Conservation (phyloP, 2,329 filamentous ascomycete genomes). For the Botryotinia globosa region DNA sequence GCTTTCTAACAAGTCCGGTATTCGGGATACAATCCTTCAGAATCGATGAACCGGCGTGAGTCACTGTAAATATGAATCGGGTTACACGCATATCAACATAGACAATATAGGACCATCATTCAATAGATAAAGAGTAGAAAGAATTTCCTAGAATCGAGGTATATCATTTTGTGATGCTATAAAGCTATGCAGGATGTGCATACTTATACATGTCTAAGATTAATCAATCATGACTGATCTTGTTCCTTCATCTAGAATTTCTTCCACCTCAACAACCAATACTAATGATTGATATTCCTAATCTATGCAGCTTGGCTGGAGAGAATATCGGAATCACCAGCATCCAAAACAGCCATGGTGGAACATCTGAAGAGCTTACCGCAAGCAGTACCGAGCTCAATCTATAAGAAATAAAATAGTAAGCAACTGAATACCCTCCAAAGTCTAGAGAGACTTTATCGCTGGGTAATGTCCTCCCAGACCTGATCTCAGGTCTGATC, state of each 20-base stretch:
- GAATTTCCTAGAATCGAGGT: slow-evolving; percentile 22
- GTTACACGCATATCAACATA: neutral
- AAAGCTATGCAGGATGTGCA: slow-evolving; percentile 22
- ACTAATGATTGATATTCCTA: slow-evolving; percentile 13
- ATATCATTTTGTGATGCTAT: slow-evolving; percentile 33
- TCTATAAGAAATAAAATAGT: slow-evolving; percentile 67
- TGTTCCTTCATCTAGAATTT: slow-evolving; percentile 15
- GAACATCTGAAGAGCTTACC: slow-evolving; percentile 99
- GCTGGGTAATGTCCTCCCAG: slow-evolving; percentile 64
- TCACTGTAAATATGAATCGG: neutral
- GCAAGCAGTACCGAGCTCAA: slow-evolving; percentile 96
- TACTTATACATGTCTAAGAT: slow-evolving; percentile 14
- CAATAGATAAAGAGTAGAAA: neutral
- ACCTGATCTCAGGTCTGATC: slow-evolving; percentile 29
- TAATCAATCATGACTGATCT: slow-evolving; percentile 14
- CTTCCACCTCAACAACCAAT: slow-evolving; percentile 12
- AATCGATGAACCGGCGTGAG: neutral
- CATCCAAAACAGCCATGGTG: slow-evolving; percentile 95
- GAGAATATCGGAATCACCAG: slow-evolving; percentile 98
- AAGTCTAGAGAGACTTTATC: slow-evolving; percentile 87
- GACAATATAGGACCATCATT: neutral
- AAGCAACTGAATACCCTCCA: slow-evolving; percentile 66
- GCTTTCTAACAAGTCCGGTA: neutral
- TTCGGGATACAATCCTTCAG: neutral
- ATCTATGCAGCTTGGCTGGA: slow-evolving; percentile 66